Evolutionary conservation across 2,329 filamentous ascomycete genomes (phyloP).

Genomic region (Neonectria neomacrospora): DNA sequence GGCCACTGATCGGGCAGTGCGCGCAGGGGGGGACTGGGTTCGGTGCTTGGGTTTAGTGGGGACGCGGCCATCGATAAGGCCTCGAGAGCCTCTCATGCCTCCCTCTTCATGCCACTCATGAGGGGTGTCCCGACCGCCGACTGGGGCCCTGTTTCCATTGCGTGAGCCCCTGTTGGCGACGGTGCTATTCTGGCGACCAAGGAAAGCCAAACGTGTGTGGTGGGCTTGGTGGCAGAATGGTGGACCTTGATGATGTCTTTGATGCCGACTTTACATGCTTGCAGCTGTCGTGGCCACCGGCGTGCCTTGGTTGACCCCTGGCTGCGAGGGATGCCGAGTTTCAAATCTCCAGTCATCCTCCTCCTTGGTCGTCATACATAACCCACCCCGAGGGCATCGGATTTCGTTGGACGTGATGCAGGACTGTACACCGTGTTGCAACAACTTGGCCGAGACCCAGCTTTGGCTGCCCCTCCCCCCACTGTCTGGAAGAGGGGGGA

Average conservation of each 20-base stretch:
- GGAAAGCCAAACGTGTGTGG: slow-evolving; percentile 12
- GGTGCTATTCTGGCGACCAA: not conserved
- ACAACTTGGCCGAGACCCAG: slow-evolving; percentile 27
- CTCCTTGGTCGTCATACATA: slow-evolving; percentile 30
- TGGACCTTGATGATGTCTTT: slow-evolving; percentile 40
- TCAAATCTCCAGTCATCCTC: slow-evolving; percentile 31
- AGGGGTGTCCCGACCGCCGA: not conserved
- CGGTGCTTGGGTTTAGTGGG: slow-evolving; percentile 14
- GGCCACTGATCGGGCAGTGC: slow-evolving; percentile 39
- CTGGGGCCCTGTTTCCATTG: slow-evolving; percentile 32
- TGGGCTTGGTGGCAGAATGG: slow-evolving; percentile 22
- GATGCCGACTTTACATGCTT: slow-evolving; percentile 18
- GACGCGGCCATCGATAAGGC: slow-evolving; percentile 35
- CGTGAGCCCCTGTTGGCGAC: slow-evolving; percentile 27
- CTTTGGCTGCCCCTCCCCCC: slow-evolving; percentile 26
- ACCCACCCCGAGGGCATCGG: slow-evolving; percentile 27
- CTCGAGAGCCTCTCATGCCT: slow-evolving; percentile 20
- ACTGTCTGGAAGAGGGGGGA: slow-evolving; percentile 25
- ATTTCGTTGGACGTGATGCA: slow-evolving; percentile 35
- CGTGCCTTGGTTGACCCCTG: slow-evolving; percentile 14
- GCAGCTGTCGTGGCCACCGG: slow-evolving; percentile 8
- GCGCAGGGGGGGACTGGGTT: slow-evolving; percentile 26
- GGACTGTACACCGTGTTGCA: slow-evolving; percentile 35
- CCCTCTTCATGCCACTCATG: not conserved
- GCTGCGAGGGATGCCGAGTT: slow-evolving; percentile 12